Conservation (phyloP, 164 flowering plant genomes). For the Vitis cinerea region DNA sequence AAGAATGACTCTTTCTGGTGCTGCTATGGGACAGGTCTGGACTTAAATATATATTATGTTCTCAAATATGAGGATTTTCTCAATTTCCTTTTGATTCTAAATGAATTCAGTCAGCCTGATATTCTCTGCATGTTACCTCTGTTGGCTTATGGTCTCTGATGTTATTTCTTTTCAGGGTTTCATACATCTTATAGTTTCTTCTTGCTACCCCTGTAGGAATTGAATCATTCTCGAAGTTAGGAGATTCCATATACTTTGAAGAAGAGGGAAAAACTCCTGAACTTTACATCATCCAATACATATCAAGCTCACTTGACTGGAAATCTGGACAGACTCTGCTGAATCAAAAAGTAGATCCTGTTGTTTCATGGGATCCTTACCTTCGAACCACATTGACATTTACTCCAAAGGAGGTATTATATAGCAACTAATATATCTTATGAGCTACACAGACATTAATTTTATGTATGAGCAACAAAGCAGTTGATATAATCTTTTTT, state of each 20-base stretch:
- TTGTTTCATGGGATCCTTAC: slow-evolving; percentile 61
- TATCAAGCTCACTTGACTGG: slow-evolving; percentile 83
- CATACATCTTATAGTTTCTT: neutral
- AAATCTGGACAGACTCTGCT: slow-evolving; percentile 47
- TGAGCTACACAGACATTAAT: no score
- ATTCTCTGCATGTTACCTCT: neutral
- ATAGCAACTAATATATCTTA: no score
- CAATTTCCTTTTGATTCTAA: neutral
- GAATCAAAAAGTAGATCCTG: slow-evolving; percentile 60
- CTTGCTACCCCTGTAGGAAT: slow-evolving; percentile 45
- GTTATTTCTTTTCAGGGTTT: no score
- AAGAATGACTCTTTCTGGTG: slow-evolving; percentile 76
- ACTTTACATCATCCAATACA: slow-evolving; percentile 75
- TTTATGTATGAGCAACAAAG: no score
- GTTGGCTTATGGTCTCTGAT: slow-evolving; percentile 1
- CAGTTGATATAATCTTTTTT: no score
- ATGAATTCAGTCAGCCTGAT: neutral
- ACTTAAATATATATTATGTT: no score
- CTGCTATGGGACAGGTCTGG: slow-evolving; percentile 93
- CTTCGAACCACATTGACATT: slow-evolving; percentile 53
- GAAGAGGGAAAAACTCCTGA: slow-evolving; percentile 38
- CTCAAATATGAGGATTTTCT: neutral
- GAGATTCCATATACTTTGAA: slow-evolving; percentile 94
- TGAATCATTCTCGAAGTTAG: slow-evolving; percentile 96
- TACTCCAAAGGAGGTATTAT: slow-evolving; percentile 44